Evolutionary conservation across 768 basidiomycete genomes (phyloP).

Genomic region (Kondoa malvinella): DNA sequence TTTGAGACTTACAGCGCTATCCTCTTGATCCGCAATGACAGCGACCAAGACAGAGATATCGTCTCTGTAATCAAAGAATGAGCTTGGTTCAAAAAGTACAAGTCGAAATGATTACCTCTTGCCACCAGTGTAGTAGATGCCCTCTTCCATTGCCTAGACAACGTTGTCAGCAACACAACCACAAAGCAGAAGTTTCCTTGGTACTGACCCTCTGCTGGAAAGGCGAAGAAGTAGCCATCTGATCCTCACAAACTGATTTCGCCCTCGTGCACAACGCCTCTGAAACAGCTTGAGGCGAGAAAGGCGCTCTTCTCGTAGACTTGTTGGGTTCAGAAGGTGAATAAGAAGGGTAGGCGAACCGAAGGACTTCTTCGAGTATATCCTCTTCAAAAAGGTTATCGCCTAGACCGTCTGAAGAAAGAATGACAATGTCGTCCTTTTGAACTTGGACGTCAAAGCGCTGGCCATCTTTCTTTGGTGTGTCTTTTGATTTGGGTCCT

Average conservation of each 20-base stretch:
- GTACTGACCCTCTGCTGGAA: conserved; percentile 23
- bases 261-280: conserved; percentile 70
- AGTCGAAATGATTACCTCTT: conserved; percentile 11
- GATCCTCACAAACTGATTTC: conserved; percentile 45
- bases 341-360: conserved; percentile 17
- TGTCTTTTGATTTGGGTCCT: conserved; percentile 46
- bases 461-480: conserved; percentile 48
- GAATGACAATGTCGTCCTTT: conserved; percentile 47
- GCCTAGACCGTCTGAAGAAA: conserved; percentile 62
- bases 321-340: conserved; percentile 5
- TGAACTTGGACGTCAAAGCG: conserved; percentile 37
- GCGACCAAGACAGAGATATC: conserved; percentile 14
- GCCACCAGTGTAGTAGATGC: conserved; percentile 24
- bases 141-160: background rate
- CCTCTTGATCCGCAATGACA: conserved; percentile 14
- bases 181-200: background rate
- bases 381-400: conserved; percentile 84
- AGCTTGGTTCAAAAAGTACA: background rate
- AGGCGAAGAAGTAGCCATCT: conserved; percentile 24
- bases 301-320: conserved; percentile 11
- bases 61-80: background rate
- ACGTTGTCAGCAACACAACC: background rate
- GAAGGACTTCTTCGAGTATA: conserved; percentile 50
- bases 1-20: background rate
- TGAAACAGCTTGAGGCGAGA: conserved; percentile 24